Conservation (phyloP, 768 basidiomycete genomes). For the Lactifluus echinatus region DNA sequence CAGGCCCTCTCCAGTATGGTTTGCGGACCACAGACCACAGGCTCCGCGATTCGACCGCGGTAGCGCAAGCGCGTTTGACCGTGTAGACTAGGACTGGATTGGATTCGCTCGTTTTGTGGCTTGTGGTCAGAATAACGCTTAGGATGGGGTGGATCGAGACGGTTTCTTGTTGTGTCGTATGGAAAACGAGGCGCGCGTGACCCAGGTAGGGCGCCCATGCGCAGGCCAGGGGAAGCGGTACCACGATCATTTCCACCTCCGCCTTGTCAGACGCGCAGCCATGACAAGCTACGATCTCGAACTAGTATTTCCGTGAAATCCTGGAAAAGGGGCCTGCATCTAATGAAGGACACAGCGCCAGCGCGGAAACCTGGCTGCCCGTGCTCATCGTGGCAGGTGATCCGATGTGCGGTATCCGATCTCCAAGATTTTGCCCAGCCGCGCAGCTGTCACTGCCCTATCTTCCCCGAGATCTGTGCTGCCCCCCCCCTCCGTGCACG, state of each 20-base stretch:
- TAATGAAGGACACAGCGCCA: no score
- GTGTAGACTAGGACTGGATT: not conserved
- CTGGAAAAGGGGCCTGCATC: not conserved
- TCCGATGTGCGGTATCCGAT: constrained; percentile 1
- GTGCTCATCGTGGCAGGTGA: constrained; percentile 8
- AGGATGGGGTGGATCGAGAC: no score
- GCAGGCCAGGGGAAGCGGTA: not conserved
- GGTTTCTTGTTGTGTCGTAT: no score
- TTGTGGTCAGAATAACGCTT: not conserved
- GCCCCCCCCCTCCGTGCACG: not conserved
- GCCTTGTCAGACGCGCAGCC: not conserved
- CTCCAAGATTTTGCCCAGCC: not conserved
- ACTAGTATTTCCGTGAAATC: not conserved
- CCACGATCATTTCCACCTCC: not conserved
- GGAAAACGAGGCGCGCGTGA: no score
- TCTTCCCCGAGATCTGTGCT: not conserved
- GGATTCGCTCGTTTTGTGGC: not conserved
- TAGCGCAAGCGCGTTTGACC: not conserved
- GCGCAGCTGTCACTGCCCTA: not conserved
- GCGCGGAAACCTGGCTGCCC: not conserved
- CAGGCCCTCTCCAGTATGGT: not conserved
- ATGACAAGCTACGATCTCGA: not conserved
- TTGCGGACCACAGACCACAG: not conserved
- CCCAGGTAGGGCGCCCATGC: not conserved
- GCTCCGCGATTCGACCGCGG: not conserved